Evolutionary conservation across 495 filamentous ascomycete species (phyloP).

Genomic region (Amniculicola lignicola): DNA sequence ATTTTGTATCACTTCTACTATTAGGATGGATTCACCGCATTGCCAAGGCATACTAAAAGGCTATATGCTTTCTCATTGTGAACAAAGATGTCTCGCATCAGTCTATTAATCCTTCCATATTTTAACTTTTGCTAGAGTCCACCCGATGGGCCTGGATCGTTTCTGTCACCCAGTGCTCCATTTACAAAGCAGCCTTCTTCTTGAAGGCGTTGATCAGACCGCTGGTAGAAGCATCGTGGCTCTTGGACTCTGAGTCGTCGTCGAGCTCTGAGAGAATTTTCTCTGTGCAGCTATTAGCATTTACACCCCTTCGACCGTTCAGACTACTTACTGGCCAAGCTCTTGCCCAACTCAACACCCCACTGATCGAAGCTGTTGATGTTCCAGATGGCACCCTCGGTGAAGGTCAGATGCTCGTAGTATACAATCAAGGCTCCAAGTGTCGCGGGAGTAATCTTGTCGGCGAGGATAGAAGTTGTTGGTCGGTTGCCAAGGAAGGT

Average conservation of each 20-base stretch:
- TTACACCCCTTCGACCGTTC: no score
- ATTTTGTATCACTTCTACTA: no score
- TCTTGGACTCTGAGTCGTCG: constrained; percentile 60
- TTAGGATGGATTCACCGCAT: no score
- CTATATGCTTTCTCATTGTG: not conserved
- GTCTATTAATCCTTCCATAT: constrained; percentile 19
- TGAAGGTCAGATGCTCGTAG: constrained; percentile 98
- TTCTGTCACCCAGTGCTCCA: not conserved
- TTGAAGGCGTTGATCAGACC: constrained; percentile 87
- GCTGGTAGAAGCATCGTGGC: constrained; percentile 82
- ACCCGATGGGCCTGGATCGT: no score
- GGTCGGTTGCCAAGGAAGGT: constrained; percentile 97
- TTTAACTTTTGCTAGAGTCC: constrained; percentile 20
- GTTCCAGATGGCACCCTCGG: constrained; percentile 96
- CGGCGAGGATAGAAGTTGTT: constrained; percentile 88
- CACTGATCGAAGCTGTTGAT: constrained; percentile 99
- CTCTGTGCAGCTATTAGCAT: constrained; percentile 37
- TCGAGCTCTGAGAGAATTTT: constrained; percentile 57
- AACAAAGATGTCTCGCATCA: constrained; percentile 1
- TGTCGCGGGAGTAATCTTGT: constrained; percentile 90
- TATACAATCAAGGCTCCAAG: constrained; percentile 95
- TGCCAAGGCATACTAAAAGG: not conserved
- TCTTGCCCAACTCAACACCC: constrained; percentile 98
- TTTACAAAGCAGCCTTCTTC: constrained; percentile 51
- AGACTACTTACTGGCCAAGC: constrained; percentile 64